These are phyloP conservation scores for Arthrinium puccinioides DNA, from an alignment of 2,329 filamentous ascomycete genomes.

Conservation along the genomic window DNA sequence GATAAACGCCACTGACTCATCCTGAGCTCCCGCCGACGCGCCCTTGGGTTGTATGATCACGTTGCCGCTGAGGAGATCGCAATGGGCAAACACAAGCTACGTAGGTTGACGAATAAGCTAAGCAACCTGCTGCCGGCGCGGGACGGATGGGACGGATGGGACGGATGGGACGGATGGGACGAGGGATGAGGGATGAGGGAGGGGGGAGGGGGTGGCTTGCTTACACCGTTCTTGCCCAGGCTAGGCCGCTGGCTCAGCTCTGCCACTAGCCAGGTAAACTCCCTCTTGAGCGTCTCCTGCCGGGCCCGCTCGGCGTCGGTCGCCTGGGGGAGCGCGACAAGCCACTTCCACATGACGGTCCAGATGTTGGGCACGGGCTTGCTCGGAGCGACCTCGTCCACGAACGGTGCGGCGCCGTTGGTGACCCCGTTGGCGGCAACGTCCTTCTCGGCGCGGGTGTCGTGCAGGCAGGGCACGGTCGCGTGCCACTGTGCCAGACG, in stretches of 20 bases:
- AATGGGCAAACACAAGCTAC: conserved; percentile 84
- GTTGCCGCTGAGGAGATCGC: conserved; percentile 92
- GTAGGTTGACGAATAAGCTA: no score
- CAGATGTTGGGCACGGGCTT: conserved; percentile 81
- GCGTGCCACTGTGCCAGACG: conserved; percentile 93
- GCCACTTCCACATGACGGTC: conserved; percentile 96
- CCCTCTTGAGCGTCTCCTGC: conserved; percentile 62
- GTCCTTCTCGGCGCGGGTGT: conserved; percentile 18
- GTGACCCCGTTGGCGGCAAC: conserved; percentile 29
- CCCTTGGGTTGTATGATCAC: conserved; percentile 69
- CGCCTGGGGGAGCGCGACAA: conserved; percentile 69
- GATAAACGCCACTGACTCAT: conserved; percentile 70
- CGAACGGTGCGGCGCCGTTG: conserved; percentile 29
- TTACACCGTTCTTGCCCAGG: conserved; percentile 66
- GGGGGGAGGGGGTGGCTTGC: conserved; percentile 19
- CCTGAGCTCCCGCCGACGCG: conserved; percentile 20
- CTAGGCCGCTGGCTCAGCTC: conserved; percentile 72
- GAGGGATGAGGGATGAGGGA: not conserved
- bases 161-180: no score
- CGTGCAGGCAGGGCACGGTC: conserved; percentile 48
- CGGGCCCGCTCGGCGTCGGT: conserved; percentile 63
- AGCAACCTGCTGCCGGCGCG: conserved; percentile 33
- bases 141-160: not conserved
- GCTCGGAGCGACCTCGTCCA: conserved; percentile 50
- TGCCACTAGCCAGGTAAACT: conserved; percentile 62